Percentiles rank a stretch among this genome's conserved stretches.
Conservation (phyloP, 352 stramenopile genomes). For the Phytophthora palmivora region DNA sequence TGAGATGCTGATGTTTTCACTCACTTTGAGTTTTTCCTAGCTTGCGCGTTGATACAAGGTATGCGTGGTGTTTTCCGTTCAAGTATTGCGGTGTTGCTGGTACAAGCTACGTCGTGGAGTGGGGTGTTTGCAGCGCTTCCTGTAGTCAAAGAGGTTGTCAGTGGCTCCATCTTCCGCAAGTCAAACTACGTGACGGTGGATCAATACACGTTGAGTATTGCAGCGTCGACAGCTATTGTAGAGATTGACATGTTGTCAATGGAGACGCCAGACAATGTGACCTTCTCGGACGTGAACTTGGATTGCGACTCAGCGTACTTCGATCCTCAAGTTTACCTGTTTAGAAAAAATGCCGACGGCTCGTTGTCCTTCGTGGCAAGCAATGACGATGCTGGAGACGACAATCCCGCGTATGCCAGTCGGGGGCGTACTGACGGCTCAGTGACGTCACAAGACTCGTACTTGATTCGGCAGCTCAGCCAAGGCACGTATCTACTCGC, state of each 20-base stretch:
- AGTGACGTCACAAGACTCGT: conserved; percentile 58
- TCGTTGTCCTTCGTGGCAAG: conserved; percentile 48
- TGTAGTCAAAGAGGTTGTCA: conserved; percentile 54
- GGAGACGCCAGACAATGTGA: conserved; percentile 53
- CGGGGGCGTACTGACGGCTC: conserved; percentile 54
- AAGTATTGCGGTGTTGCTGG: conserved; percentile 19
- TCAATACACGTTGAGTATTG: conserved; percentile 61
- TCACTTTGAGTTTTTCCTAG: conserved; percentile 10
- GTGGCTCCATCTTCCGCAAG: conserved; percentile 64
- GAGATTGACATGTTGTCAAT: conserved; percentile 76
- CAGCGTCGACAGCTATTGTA: conserved; percentile 46
- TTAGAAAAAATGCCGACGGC: conserved; percentile 35
- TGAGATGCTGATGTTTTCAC: conserved; percentile 7
- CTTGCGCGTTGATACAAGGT: background rate
- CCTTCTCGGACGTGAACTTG: conserved; percentile 60
- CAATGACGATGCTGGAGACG: conserved; percentile 74
- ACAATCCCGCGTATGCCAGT: conserved; percentile 50
- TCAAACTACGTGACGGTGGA: conserved; percentile 61
- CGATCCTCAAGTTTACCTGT: conserved; percentile 69
- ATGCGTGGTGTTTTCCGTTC: conserved; percentile 27
- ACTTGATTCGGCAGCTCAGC: conserved; percentile 56
- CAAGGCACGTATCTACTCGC: conserved; percentile 64
- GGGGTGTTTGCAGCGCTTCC: conserved; percentile 22
- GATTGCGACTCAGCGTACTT: conserved; percentile 82
- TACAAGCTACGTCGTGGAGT: conserved; percentile 22